Evolutionary conservation across 2,329 filamentous ascomycete genomes (phyloP).

Genomic region (Elsinoe fawcettii): DNA sequence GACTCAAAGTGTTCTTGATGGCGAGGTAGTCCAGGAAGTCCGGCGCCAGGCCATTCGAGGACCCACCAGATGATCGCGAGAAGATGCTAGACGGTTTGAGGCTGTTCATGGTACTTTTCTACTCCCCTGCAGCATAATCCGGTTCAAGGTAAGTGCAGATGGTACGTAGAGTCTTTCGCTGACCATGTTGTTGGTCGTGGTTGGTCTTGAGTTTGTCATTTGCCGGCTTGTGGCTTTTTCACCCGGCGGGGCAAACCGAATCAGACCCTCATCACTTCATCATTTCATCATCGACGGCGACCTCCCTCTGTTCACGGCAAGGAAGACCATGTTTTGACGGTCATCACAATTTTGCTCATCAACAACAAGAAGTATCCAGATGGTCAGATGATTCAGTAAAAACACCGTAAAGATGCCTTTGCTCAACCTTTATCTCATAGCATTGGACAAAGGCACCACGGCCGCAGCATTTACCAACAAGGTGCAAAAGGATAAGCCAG

Average conservation of each 20-base stretch:
- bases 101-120: background rate
- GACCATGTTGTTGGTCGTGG: background rate
- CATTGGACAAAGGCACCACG: slow-evolving; percentile 30
- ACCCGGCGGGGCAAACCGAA: slow-evolving; percentile 2
- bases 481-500: slow-evolving; percentile 26
- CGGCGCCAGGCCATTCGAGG: slow-evolving; percentile 2
- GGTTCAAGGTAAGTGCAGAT: background rate
- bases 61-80: slow-evolving; percentile 6
- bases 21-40: slow-evolving; percentile 29
- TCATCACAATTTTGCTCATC: too few species aligned
- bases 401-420: slow-evolving; percentile 38
- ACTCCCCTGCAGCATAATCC: background rate
- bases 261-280: slow-evolving; percentile 1
- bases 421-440: slow-evolving; percentile 41
- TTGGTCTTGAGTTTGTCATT: background rate
- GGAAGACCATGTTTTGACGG: background rate
- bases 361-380: background rate
- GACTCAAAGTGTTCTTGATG: slow-evolving; percentile 36
- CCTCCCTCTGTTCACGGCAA: background rate
- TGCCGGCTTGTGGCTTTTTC: slow-evolving; percentile 4
- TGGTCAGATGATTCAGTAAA: background rate
- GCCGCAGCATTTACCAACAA: slow-evolving; percentile 35
- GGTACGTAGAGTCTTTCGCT: background rate
- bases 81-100: slow-evolving; percentile 12
- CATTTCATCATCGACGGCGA: slow-evolving; percentile 7